These are phyloP conservation scores for Penicillium sp. DNA, from an alignment of 2,329 filamentous ascomycete species.

Conservation along the genomic window DNA sequence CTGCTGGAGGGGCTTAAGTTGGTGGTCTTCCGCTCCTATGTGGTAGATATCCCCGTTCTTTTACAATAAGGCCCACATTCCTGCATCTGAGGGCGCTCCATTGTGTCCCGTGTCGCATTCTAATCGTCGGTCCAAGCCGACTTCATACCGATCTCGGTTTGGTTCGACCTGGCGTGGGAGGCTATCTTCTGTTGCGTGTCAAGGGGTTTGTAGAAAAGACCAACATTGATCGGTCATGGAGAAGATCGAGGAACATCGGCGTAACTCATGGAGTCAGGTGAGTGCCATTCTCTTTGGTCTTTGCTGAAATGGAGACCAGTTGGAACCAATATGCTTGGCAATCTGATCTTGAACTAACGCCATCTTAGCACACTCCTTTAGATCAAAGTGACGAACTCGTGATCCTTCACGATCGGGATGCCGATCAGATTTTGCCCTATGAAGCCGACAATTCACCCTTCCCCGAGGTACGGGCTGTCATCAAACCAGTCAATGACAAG, in stretches of 20 bases:
- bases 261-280: constrained; percentile 11
- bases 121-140: constrained; percentile 5
- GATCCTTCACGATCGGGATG: constrained; percentile 33
- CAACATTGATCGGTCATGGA: constrained; percentile 6
- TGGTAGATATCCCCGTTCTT: not conserved
- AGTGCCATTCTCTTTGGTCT: not conserved
- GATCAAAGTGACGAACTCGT: constrained; percentile 18
- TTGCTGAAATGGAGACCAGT: not conserved
- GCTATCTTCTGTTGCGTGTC: not conserved
- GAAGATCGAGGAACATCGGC: constrained; percentile 12
- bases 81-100: not conserved
- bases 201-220: constrained; percentile 1
- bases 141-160: not conserved
- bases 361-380: not conserved
- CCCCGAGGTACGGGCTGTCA: constrained; percentile 39
- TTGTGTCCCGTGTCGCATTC: not conserved
- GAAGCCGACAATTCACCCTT: constrained; percentile 40
- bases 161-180: not conserved
- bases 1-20: too few relatives aligned
- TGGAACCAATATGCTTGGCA: not conserved
- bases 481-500: constrained; percentile 33
- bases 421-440: constrained; percentile 33
- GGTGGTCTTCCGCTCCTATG: too few relatives aligned
- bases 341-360: constrained; percentile 8
- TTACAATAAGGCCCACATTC: not conserved